Evolutionary conservation across 805 yeast species (phyloP), one percentile per base, ranked within the genome.

Genomic region (Torulaspora delbrueckii): DNA sequence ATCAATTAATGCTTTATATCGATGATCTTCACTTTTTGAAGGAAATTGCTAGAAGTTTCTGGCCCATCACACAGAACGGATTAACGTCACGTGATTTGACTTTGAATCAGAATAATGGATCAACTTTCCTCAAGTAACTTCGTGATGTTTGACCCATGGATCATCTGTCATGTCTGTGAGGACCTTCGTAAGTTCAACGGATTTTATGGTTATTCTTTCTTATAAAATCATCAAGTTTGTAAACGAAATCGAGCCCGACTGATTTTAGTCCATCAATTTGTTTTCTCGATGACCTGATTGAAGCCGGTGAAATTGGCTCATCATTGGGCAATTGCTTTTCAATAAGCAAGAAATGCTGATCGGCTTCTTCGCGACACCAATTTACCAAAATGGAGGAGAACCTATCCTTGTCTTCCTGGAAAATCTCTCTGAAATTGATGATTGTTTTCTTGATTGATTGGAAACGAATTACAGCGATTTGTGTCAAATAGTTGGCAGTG

Each of bases 211-310:
- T 50, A 33, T 64, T 62, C 37, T 40, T 52, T 24, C 57, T 56
- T 25, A 63, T 58, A 38, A 64, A 65, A 34, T 65, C 68, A 27
- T 77, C 78, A 55, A 86, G 72, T 56, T 84, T 67, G 62, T 79
- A 86, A 42, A 81, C 91, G 51, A 87, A 81, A 56, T 86, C 87
- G 37, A 89, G 66, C 0, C 95, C 93, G 16, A 76, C 78, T 0
- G 68, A 63, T 55, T 79, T 80, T 54, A 88, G 66, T n/a, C 76
- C 78, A 28, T 72, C 69, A 25, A 83, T 78, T 56, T 86, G 93
- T 38, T 74, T 73, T 34, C 73, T 67, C 2, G 82, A 70, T 45
- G 88, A 81, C 35, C 73, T 75, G 38, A 70, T 68, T 52, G 83
- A 81, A 8, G 75, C 69, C 6, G 74, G 67, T 8, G 82, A 74